Conservation (phyloP, 306 rosid species). For the Cucurbita maxima region DNA sequence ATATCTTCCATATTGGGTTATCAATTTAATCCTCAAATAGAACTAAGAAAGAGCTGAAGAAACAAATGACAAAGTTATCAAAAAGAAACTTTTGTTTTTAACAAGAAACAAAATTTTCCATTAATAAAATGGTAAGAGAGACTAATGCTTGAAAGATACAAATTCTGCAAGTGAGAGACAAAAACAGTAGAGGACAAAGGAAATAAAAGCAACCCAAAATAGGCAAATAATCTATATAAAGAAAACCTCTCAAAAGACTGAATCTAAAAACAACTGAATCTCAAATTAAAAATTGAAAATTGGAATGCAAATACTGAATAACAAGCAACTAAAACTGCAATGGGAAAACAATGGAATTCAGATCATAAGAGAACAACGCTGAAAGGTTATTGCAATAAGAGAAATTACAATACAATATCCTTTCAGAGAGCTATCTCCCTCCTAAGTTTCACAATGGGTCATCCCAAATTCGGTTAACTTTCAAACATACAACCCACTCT, state of each 20-base stretch:
- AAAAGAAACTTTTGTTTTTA: background rate
- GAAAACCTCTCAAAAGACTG: too few relatives aligned
- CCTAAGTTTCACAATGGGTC: background rate
- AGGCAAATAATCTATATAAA: too few relatives aligned
- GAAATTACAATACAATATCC: background rate
- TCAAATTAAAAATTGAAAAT: background rate
- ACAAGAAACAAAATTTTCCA: too few relatives aligned
- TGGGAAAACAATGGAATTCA: background rate
- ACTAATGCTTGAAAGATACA: too few relatives aligned
- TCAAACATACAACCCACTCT: background rate
- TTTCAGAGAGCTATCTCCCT: background rate
- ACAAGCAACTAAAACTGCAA: background rate
- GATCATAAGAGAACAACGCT: background rate
- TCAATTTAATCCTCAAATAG: constrained; percentile 10
- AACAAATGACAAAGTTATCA: background rate
- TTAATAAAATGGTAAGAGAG: too few relatives aligned
- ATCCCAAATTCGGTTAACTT: background rate
- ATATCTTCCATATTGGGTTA: background rate
- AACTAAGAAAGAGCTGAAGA: background rate
- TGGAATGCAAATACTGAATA: background rate
- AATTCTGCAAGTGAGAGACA: too few relatives aligned
- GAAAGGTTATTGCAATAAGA: background rate
- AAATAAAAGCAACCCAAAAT: too few relatives aligned
- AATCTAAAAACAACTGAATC: background rate
- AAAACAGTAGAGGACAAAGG: too few relatives aligned